Evolutionary conservation across 192 early-diverging fungal species (phyloP).

Genomic region (Podochytrium sp.): DNA sequence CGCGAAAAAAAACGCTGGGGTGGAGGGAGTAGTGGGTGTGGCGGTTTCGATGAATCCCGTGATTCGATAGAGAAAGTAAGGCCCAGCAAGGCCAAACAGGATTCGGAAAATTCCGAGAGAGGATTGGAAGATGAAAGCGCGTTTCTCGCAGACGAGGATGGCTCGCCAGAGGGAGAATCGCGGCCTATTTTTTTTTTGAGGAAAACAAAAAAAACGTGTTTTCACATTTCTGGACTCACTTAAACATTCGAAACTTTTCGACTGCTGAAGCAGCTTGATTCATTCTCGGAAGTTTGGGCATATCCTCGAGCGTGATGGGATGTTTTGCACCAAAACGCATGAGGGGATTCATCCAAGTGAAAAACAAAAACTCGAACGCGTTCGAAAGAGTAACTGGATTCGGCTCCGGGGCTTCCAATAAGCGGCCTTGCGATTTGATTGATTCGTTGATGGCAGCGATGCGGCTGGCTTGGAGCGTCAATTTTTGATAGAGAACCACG

Average conservation of each 20-base stretch:
- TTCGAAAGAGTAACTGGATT: neutral
- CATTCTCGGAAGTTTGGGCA: slow-evolving; percentile 41
- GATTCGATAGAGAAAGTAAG: slow-evolving; percentile 52
- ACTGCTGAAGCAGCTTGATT: slow-evolving; percentile 39
- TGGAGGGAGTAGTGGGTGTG: neutral
- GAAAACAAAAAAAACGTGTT: neutral
- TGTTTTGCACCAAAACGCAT: slow-evolving; percentile 40
- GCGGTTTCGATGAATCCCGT: slow-evolving; percentile 39
- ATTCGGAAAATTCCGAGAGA: slow-evolving; percentile 16
- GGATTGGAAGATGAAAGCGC: slow-evolving; percentile 30
- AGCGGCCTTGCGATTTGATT: neutral
- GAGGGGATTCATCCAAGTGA: slow-evolving; percentile 53
- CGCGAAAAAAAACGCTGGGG: slow-evolving; percentile 19
- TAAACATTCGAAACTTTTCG: slow-evolving; percentile 9
- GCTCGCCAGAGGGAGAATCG: neutral
- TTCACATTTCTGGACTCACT: slow-evolving; percentile 12
- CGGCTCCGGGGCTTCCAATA: neutral
- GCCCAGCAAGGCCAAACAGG: slow-evolving; percentile 34
- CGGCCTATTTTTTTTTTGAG: neutral
- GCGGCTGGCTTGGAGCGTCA: neutral
- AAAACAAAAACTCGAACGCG: slow-evolving; percentile 42
- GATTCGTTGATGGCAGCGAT: neutral
- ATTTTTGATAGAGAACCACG: neutral
- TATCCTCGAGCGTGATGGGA: slow-evolving; percentile 39
- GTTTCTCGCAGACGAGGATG: slow-evolving; percentile 8